Evolutionary conservation across 257 asterid species (phyloP), one percentile per base, ranked within the genome.

Genomic region (Solanum dulcamara): DNA sequence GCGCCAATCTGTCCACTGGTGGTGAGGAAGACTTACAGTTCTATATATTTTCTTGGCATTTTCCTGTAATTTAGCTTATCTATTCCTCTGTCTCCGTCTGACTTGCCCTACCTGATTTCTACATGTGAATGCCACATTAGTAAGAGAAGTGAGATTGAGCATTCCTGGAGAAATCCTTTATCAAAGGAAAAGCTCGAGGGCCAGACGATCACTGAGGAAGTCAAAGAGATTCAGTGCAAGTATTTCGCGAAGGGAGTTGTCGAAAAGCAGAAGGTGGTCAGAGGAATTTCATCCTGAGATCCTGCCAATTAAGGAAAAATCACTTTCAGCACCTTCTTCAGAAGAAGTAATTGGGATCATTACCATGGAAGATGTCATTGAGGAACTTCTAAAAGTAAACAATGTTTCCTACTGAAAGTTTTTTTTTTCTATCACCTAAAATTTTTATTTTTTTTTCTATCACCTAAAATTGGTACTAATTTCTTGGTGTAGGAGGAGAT

Each of bases 341-440:
- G 88, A 81, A 57, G 88, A 87, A 81, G 84, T 89, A 4, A 85
- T 89, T 22, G 90, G 91, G 32, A 81, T 89, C 46, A 89, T 89
- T 46, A 89, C 91, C 28, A 84, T 89, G 91, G 91, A 89, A 89
- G 91, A 89, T 86, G 87, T 89, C 81, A 89, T 89, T 28, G 89
- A 87, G 83, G 84, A 89, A 84, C 88, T 89, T 59, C 75, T 83
- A 62, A 83, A 83, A 62, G 85, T 83, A 86, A 66, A 7, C 32
- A 79, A 20, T 8, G 13, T 51, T 53, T 28, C 37, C 42, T 53
- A 22, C 40, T 80, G 17, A 18, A 15, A 6, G 4, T 10, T 14
- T 53, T 17, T 48, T 26, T 5, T 44, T 26, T 51, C 83, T n/a
- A 2, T 80, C 10, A 24, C 42, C 46, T 64, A 26, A 57, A 15